Evolutionary conservation across 208 protist species (phyloP).

Genomic region (Trypanosoma avium): DNA sequence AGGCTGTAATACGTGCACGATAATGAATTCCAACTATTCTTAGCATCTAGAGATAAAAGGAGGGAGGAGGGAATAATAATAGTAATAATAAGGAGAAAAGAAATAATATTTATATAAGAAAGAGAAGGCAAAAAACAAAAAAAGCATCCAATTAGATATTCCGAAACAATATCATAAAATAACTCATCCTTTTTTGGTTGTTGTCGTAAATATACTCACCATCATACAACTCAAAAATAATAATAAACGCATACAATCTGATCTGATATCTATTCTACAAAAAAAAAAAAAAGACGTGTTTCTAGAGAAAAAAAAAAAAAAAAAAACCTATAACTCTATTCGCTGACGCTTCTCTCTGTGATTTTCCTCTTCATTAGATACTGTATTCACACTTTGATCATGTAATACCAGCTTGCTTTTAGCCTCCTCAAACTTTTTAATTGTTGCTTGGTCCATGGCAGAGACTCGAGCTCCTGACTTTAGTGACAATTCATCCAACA

Average conservation of each 20-base stretch:
- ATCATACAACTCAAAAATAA: conserved; percentile 19
- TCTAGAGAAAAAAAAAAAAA: conserved; percentile 25
- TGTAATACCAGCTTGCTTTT: conserved; percentile 11
- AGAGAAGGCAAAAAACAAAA: too few species aligned
- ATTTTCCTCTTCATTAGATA: not conserved
- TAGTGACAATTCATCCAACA: conserved; percentile 43
- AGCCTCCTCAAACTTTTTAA: conserved; percentile 49
- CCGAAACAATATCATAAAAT: too few species aligned
- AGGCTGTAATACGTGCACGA: conserved; percentile 58
- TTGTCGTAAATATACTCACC: too few species aligned
- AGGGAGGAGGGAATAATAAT: conserved; percentile 11
- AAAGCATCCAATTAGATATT: too few species aligned
- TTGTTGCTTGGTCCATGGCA: conserved; percentile 48
- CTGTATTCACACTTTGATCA: conserved; percentile 10
- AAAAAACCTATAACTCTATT: conserved; percentile 14
- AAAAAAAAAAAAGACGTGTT: too few species aligned
- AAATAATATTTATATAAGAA: not conserved
- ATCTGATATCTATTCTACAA: conserved; percentile 2
- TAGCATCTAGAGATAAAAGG: conserved; percentile 44
- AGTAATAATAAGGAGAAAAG: conserved; percentile 20
- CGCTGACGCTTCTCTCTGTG: conserved; percentile 7
- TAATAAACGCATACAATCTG: conserved; percentile 7
- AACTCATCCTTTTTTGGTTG: too few species aligned
- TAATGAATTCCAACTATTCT: conserved; percentile 5
- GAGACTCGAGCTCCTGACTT: conserved; percentile 31